phyloP scores from a whole-genome alignment of 352 stramenopile species.

The Phytophthora podocarpi region DNA sequence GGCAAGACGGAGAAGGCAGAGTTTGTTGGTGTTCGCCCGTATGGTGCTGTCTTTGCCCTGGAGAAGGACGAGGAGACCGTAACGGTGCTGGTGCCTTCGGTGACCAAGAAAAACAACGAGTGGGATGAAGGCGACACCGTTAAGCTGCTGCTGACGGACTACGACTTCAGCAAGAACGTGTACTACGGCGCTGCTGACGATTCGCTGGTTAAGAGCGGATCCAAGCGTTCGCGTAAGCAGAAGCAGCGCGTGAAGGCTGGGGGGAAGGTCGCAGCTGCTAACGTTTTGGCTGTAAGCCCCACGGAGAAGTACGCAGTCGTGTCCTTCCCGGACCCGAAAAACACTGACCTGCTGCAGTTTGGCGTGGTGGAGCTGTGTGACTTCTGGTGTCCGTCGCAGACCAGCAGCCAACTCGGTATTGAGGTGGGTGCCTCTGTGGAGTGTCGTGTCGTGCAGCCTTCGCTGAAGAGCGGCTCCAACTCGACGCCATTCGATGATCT shows the following conservation, averaged over 20 bases:
- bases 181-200: conserved; percentile 64
- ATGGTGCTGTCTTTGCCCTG: conserved; percentile 85
- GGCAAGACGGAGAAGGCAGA: conserved; percentile 83
- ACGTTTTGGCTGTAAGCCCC: conserved; percentile 55
- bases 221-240: conserved; percentile 77
- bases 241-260: conserved; percentile 59
- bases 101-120: conserved; percentile 35
- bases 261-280: conserved; percentile 49
- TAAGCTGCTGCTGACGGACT: conserved; percentile 85
- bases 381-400: conserved; percentile 77
- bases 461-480: conserved; percentile 43
- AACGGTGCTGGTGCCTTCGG: conserved; percentile 71
- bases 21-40: conserved; percentile 84
- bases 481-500: conserved; percentile 82
- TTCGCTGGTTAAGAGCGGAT: conserved; percentile 58
- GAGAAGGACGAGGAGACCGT: conserved; percentile 64
- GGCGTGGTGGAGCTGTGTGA: conserved; percentile 76
- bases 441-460: conserved; percentile 51
- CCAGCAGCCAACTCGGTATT: conserved; percentile 55
- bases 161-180: conserved; percentile 86
- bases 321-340: conserved; percentile 55
- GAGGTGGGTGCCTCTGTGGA: conserved; percentile 49
- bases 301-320: conserved; percentile 73
- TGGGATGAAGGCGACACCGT: conserved; percentile 69
- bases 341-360: conserved; percentile 40